phyloP scores from a whole-genome alignment of 805 yeast species.

The Grigorovia yakushimaensis region DNA sequence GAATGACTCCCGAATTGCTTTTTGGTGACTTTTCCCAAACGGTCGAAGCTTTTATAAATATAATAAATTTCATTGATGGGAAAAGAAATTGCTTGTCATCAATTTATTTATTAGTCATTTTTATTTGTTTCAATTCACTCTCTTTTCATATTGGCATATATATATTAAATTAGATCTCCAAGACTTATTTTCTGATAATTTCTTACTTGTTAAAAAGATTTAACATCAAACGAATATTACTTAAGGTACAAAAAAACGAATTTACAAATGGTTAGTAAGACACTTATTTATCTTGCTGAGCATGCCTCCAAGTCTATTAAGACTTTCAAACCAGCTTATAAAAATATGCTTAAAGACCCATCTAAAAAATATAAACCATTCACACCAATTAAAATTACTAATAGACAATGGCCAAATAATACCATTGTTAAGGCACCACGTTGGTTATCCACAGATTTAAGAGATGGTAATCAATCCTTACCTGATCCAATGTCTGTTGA shows the following conservation, averaged over 20 bases:
- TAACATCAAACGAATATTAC: no score
- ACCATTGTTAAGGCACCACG: slow-evolving; percentile 57
- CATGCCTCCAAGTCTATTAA: slow-evolving; percentile 18
- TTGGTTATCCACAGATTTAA: slow-evolving; percentile 73
- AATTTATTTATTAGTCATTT: neutral
- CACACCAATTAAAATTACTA: slow-evolving; percentile 41
- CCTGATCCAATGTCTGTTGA: slow-evolving; percentile 78
- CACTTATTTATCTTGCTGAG: slow-evolving; percentile 3
- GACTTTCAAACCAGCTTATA: slow-evolving; percentile 28
- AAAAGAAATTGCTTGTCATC: neutral
- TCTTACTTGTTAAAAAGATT: no score
- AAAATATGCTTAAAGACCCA: slow-evolving; percentile 60
- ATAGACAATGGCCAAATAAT: slow-evolving; percentile 63
- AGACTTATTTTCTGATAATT: neutral
- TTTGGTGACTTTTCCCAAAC: neutral
- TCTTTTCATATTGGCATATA: neutral
- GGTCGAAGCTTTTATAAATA: neutral
- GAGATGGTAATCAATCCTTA: slow-evolving; percentile 79
- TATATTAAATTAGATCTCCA: neutral
- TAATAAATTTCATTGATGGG: neutral
- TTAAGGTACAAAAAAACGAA: no score
- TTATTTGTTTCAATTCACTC: neutral
- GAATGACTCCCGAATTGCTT: neutral
- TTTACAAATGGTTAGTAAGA: neutral
- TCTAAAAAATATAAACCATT: slow-evolving; percentile 55